phyloP scores from a whole-genome alignment of 2,329 filamentous ascomycete genomes.

The Incumbomyces lentus region DNA sequence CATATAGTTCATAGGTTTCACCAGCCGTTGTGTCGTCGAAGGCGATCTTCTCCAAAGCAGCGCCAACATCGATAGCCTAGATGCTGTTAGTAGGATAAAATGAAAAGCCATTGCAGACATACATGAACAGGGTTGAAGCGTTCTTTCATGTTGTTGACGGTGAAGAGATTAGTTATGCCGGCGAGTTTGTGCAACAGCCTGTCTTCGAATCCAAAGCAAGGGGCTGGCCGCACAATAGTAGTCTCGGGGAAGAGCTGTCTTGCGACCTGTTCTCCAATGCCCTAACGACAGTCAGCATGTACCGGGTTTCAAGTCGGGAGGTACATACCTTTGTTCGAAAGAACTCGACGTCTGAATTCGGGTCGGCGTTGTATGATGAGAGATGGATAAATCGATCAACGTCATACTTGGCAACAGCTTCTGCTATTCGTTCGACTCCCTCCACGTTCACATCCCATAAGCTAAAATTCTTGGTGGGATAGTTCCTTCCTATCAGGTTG shows the following conservation, averaged over 20 bases:
- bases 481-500: constrained; percentile 88
- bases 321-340: constrained; percentile 68
- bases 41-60: constrained; percentile 79
- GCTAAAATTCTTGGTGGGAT: constrained; percentile 96
- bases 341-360: constrained; percentile 75
- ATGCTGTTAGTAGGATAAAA: constrained; percentile 10
- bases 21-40: constrained; percentile 82
- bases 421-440: constrained; percentile 80
- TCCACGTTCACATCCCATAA: constrained; percentile 89
- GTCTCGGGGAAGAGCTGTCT: constrained; percentile 91
- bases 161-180: constrained; percentile 68
- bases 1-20: constrained; percentile 89
- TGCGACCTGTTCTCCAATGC: constrained; percentile 68
- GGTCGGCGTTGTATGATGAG: constrained; percentile 83
- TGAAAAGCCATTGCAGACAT: constrained; percentile 23
- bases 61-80: constrained; percentile 84
- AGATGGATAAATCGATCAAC: constrained; percentile 94
- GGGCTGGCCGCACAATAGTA: constrained; percentile 87
- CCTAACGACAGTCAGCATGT: constrained; percentile 37
- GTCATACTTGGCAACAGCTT: constrained; percentile 95
- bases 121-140: constrained; percentile 86
- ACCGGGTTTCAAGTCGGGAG: constrained; percentile 5
- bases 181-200: constrained; percentile 80
- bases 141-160: constrained; percentile 87
- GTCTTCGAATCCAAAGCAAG: constrained; percentile 92